Evolutionary conservation across 257 asterid genomes (phyloP), one percentile per base, ranked within the genome.

Genomic region (Primulina tabacum): DNA sequence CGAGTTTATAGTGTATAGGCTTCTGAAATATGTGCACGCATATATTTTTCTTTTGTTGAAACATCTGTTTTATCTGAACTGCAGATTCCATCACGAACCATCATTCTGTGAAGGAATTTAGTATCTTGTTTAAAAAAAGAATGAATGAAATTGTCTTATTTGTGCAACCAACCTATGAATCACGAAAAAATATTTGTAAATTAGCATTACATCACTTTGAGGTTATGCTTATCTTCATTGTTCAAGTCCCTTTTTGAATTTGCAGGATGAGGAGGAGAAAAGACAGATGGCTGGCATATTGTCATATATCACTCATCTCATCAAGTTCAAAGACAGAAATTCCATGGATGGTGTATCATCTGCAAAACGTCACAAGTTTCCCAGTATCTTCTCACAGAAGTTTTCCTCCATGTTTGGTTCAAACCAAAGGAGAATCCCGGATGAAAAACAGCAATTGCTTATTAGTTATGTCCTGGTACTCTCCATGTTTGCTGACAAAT

Each of bases 261-360:
- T 76, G 74, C 73, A 93, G 99, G 86, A 87, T 17, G 92, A 83
- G 57, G 37, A 63, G 7, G 74, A 74, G 75, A 87, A 68, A 76
- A 81, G 56, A 72, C 77, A 71, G 73, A 71, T 83, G 74, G 97
- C 94, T 1, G 86, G 89, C 40, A 83, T 93, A 71, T 69, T 93
- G 43, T 86, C 97, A 1, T 93, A 82, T 69, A 86, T 93, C 50
- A 86, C 94, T 26, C 96, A 93, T 80, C 96, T 93, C 67, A 78
- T 93, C 79, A 84, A 78, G 74, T 93, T 80, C 83, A 90, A 87
- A 81, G 99, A 93, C 65, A 83, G 55, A 69, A 89, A 86, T 69
- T 86, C 96, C 0, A 83, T 90, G 89, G 96, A 87, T 14, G 90
- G 94, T 2, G 77, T 85, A 43, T 78, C 86, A n/a, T 79, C 96